Conservation (phyloP, 768 basidiomycete species). For the Leccinum ochraceum region DNA sequence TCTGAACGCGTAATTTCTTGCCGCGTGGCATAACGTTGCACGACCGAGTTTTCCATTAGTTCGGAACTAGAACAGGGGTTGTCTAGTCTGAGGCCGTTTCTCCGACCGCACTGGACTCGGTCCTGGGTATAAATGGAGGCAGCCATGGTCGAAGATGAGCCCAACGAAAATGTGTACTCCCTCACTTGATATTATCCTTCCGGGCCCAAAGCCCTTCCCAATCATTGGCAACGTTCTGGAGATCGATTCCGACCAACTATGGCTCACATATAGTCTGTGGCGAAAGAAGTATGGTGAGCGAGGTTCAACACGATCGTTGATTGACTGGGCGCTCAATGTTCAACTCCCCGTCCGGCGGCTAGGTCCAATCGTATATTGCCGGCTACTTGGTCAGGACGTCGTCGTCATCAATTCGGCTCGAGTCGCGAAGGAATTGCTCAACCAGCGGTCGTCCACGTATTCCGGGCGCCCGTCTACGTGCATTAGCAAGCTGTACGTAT, state of each 20-base stretch:
- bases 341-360: neutral
- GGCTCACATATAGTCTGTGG: slow-evolving; percentile 31
- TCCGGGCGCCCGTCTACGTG: slow-evolving; percentile 30
- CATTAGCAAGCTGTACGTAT: slow-evolving; percentile 24
- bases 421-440: slow-evolving; percentile 29
- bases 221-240: slow-evolving; percentile 28
- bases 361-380: slow-evolving; percentile 34
- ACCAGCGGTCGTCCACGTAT: slow-evolving; percentile 31
- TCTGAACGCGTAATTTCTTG: slow-evolving; percentile 15
- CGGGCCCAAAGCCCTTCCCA: slow-evolving; percentile 25
- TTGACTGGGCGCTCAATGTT: neutral
- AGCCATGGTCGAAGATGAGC: neutral
- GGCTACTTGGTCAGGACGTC: slow-evolving; percentile 27
- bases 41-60: neutral
- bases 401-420: slow-evolving; percentile 29
- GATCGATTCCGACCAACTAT: slow-evolving; percentile 22
- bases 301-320: neutral
- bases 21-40: slow-evolving; percentile 9
- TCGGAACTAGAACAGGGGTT: slow-evolving; percentile 11
- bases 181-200: slow-evolving; percentile 10
- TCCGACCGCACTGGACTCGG: slow-evolving; percentile 2
- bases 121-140: slow-evolving; percentile 18
- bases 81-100: slow-evolving; percentile 4
- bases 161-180: slow-evolving; percentile 15
- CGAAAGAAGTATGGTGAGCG: slow-evolving; percentile 29